phyloP scores from a whole-genome alignment of 148 eudicot species.

The Heliamphora exappendiculata region DNA sequence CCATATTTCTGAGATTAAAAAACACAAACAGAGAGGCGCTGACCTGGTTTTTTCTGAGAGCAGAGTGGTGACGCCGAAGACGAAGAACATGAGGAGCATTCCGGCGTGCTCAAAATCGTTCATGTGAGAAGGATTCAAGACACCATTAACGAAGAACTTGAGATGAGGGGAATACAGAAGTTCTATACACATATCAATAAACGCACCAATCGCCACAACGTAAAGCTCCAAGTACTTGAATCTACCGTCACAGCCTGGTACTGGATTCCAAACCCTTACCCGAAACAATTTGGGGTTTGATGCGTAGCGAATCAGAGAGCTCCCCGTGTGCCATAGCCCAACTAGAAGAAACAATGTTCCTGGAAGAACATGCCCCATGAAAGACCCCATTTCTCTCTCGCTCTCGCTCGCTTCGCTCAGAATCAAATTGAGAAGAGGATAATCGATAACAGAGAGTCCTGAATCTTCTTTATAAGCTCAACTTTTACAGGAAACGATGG shows the following conservation, averaged over 20 bases:
- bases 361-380: conserved; percentile 83
- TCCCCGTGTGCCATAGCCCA: conserved; percentile 88
- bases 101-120: conserved; percentile 92
- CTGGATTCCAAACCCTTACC: conserved; percentile 80
- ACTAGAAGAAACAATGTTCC: conserved; percentile 78
- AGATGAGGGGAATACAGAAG: conserved; percentile 82
- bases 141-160: conserved; percentile 64
- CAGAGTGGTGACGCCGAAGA: conserved; percentile 59
- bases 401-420: background rate
- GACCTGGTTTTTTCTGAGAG: conserved; percentile 78
- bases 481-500: too few relatives aligned
- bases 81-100: conserved; percentile 95
- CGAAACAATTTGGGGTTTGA: conserved; percentile 49
- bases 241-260: conserved; percentile 73
- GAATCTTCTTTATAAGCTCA: background rate
- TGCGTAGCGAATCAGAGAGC: conserved; percentile 52
- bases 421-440: background rate
- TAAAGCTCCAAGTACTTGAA: conserved; percentile 85
- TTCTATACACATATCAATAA: conserved; percentile 88
- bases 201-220: conserved; percentile 61
- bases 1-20: too few relatives aligned
- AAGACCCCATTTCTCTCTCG: conserved; percentile 69
- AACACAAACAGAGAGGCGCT: conserved; percentile 13
- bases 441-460: background rate
- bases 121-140: conserved; percentile 69